Evolutionary conservation across 148 eudicot genomes (phyloP).

Genomic region (Camellia lanceoleosa): DNA sequence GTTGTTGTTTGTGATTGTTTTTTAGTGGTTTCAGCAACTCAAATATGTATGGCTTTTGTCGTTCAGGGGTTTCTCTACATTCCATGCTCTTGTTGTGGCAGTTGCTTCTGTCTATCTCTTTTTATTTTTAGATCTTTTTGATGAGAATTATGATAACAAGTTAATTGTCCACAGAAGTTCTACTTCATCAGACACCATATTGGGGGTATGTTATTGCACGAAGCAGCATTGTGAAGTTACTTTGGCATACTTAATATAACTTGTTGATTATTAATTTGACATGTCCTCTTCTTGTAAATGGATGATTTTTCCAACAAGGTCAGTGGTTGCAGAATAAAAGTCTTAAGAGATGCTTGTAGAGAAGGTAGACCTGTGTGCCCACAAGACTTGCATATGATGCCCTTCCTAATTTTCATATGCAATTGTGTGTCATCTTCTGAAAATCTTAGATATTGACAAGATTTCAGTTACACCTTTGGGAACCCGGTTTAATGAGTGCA

Average conservation of each 20-base stretch:
- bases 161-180: constrained; percentile 36
- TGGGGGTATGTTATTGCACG: constrained; percentile 38
- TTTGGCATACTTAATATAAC: no score
- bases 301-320: no score
- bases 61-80: constrained; percentile 54
- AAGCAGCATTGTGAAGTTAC: not conserved
- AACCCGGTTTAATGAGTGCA: not conserved
- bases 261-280: no score
- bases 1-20: not conserved
- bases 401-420: not conserved
- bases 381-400: not conserved
- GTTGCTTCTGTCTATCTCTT: constrained; percentile 48
- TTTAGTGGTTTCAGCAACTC: not conserved
- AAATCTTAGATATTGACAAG: not conserved
- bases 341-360: no score
- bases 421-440: not conserved
- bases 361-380: not conserved
- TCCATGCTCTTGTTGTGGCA: constrained; percentile 48
- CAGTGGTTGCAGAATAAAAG: no score
- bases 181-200: constrained; percentile 36
- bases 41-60: not conserved
- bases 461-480: not conserved
- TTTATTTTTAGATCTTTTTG: constrained; percentile 36
- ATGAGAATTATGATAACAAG: constrained; percentile 18
- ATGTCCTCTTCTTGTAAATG: no score